Conservation (phyloP, 2,329 filamentous ascomycete genomes). For the Neofusicoccum umdonicola region DNA sequence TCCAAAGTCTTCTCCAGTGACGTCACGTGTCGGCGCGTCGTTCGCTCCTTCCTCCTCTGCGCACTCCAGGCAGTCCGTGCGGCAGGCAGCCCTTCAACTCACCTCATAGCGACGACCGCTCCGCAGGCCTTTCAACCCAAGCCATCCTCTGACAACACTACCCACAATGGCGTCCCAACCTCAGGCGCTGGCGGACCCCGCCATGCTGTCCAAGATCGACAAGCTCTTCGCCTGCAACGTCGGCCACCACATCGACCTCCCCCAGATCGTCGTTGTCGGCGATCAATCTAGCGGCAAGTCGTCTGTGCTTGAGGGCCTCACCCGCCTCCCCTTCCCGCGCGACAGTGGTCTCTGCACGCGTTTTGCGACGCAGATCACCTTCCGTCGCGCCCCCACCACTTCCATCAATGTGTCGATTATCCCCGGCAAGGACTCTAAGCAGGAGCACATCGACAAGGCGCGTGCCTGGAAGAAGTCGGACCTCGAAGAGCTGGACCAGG, state of each 20-base stretch:
- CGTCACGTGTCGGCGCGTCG: not conserved
- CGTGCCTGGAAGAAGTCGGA: conserved; percentile 26
- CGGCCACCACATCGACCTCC: conserved; percentile 32
- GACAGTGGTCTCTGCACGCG: conserved; percentile 41
- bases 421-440: conserved; percentile 28
- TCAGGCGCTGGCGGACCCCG: not conserved
- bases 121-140: too few relatives aligned
- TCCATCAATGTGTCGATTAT: conserved; percentile 38
- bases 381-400: conserved; percentile 30
- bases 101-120: not conserved
- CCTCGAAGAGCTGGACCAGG: conserved; percentile 20
- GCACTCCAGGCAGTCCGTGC: not conserved
- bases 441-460: conserved; percentile 23
- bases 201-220: conserved; percentile 36
- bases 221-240: conserved; percentile 35
- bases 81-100: not conserved
- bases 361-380: conserved; percentile 49
- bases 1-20: not conserved
- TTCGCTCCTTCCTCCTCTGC: not conserved
- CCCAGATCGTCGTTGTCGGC: conserved; percentile 29
- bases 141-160: not conserved
- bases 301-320: conserved; percentile 34
- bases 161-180: not conserved
- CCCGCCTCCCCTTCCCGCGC: conserved; percentile 39
- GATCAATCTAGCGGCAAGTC: conserved; percentile 43